These are phyloP conservation scores for Penicillium herquei DNA, from an alignment of 495 filamentous ascomycete genomes.

Conservation along the genomic window DNA sequence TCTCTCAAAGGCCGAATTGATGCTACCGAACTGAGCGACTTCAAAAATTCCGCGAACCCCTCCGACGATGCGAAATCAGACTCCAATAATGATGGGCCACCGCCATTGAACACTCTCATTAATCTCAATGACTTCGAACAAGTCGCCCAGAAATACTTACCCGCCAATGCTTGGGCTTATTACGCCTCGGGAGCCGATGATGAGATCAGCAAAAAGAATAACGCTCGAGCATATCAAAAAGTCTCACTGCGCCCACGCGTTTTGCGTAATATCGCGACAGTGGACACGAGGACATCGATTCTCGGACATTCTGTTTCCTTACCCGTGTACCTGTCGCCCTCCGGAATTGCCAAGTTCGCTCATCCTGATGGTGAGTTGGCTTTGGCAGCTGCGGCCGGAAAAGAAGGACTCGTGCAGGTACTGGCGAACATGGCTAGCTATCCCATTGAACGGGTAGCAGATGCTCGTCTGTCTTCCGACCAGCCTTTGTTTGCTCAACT, in stretches of 20 bases:
- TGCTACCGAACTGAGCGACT: constrained; percentile 2
- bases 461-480: constrained; percentile 41
- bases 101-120: constrained; percentile 58
- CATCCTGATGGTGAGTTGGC: constrained; percentile 77
- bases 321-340: constrained; percentile 77
- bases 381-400: constrained; percentile 67
- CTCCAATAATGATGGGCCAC: constrained; percentile 26
- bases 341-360: constrained; percentile 76
- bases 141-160: constrained; percentile 51
- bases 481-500: constrained; percentile 85
- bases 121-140: constrained; percentile 64
- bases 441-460: constrained; percentile 70
- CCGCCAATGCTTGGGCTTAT: constrained; percentile 77
- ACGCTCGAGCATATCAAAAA: constrained; percentile 74
- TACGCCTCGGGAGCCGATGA: constrained; percentile 84
- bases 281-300: constrained; percentile 73
- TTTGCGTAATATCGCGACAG: constrained; percentile 65
- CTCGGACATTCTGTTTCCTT: constrained; percentile 67
- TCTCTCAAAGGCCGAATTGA: constrained; percentile 24
- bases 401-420: constrained; percentile 48
- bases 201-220: constrained; percentile 82
- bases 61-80: background rate
- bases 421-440: constrained; percentile 40
- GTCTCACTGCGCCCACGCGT: constrained; percentile 78
- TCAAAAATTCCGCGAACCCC: background rate